These are phyloP conservation scores for Trichoderma aggressivum DNA, from an alignment of 2,329 filamentous ascomycete genomes.

Conservation along the genomic window DNA sequence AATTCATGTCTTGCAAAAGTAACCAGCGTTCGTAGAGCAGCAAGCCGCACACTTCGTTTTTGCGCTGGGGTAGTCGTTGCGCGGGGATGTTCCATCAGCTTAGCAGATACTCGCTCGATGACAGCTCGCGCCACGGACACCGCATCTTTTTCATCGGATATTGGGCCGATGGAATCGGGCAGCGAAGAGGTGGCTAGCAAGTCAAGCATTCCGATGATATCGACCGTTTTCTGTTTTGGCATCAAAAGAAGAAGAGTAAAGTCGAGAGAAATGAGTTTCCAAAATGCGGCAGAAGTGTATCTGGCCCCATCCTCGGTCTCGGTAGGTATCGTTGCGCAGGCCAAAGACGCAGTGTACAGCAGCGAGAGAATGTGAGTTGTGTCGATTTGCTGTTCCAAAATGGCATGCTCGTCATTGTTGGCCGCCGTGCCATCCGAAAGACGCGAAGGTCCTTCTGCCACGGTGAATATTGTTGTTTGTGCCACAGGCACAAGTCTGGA, in stretches of 20 bases:
- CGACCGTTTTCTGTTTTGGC: constrained; percentile 59
- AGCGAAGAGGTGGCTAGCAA: constrained; percentile 66
- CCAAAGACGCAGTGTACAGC: constrained; percentile 60
- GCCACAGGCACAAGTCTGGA: constrained; percentile 53
- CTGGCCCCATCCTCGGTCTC: constrained; percentile 31
- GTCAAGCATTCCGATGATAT: constrained; percentile 62
- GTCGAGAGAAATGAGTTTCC: constrained; percentile 63
- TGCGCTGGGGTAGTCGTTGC: constrained; percentile 35
- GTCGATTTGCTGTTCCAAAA: constrained; percentile 55
- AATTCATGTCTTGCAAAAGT: constrained; percentile 61
- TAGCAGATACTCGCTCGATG: constrained; percentile 61
- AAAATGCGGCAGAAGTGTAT: constrained; percentile 50
- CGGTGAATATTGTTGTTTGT: constrained; percentile 57
- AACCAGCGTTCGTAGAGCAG: constrained; percentile 53
- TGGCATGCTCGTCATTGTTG: constrained; percentile 36
- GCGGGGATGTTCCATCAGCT: constrained; percentile 56
- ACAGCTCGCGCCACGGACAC: constrained; percentile 45
- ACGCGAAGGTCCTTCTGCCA: constrained; percentile 56
- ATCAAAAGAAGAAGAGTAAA: constrained; percentile 66
- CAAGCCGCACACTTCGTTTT: constrained; percentile 43
- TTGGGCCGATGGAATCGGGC: constrained; percentile 62
- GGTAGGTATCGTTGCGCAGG: constrained; percentile 46
- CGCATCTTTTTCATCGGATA: constrained; percentile 45
- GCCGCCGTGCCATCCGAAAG: constrained; percentile 47
- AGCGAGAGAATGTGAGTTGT: constrained; percentile 62